A percentile compares a stretch with the other conserved stretches of the same genome.
These are phyloP conservation scores for Talaromyces sp. DNA, from an alignment of 2,329 filamentous ascomycete genomes.

Conservation along the genomic window DNA sequence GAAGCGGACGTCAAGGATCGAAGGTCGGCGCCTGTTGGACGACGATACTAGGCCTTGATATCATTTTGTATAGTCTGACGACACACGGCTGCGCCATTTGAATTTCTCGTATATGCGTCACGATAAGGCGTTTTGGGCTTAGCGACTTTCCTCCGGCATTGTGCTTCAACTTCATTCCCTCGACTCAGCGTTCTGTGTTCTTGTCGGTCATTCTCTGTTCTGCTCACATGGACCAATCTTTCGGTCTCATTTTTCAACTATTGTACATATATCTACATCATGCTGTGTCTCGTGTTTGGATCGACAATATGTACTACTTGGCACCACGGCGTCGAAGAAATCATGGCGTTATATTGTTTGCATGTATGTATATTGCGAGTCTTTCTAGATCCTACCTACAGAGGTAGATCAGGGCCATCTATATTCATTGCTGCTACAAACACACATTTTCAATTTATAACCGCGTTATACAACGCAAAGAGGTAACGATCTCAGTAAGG, in stretches of 20 bases:
- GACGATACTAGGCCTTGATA: conserved; percentile 24
- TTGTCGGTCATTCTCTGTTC: background rate
- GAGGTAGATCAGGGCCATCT: background rate
- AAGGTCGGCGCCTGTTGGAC: conserved; percentile 35
- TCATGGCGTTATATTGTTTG: conserved; percentile 2
- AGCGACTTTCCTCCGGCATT: background rate
- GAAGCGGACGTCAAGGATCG: conserved; percentile 30
- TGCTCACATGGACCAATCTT: background rate
- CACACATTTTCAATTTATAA: background rate
- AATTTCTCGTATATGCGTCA: background rate
- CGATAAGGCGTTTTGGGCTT: background rate
- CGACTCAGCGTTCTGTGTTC: background rate
- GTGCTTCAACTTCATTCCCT: background rate
- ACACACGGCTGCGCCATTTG: conserved; percentile 12
- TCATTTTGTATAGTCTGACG: background rate
- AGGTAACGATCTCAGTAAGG: no score
- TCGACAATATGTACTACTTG: background rate
- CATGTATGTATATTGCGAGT: background rate
- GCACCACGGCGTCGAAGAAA: background rate
- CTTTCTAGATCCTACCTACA: background rate
- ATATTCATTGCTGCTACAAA: background rate
- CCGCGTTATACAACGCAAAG: background rate
- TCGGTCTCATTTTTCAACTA: background rate
- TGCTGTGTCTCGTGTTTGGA: background rate
- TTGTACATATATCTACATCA: conserved; percentile 5